phyloP scores from a whole-genome alignment of 208 protist species.

The Sergeia podlipaevii region DNA sequence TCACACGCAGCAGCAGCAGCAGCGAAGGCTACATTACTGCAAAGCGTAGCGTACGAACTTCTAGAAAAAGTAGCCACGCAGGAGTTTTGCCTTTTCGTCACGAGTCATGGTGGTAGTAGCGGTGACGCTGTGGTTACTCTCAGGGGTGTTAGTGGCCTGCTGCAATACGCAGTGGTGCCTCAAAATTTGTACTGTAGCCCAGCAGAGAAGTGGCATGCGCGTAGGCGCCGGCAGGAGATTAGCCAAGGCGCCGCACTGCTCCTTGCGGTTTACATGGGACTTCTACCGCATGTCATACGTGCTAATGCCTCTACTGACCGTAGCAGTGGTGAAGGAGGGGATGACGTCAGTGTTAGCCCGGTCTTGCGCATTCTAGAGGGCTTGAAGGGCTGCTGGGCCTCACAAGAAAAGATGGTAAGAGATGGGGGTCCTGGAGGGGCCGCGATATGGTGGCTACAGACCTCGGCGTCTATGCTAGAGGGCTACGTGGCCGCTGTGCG shows the following conservation, averaged over 20 bases:
- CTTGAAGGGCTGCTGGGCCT: slow-evolving; percentile 28
- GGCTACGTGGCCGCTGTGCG: not conserved
- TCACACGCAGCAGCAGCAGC: not conserved
- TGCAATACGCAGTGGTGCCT: no score
- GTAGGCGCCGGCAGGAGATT: no score
- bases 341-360: not conserved
- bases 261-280: slow-evolving; percentile 6
- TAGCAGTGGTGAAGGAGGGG: not conserved
- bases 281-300: not conserved
- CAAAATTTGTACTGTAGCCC: no score
- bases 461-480: not conserved
- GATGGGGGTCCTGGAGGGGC: slow-evolving; percentile 23
- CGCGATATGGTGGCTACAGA: slow-evolving; percentile 29
- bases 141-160: not conserved
- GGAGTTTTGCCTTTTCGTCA: no score
- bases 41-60: not conserved
- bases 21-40: not conserved
- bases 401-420: slow-evolving; percentile 16
- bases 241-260: no score
- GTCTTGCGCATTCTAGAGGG: slow-evolving; percentile 19
- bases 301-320: not conserved
- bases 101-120: no score
- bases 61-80: not conserved
- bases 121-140: no score
- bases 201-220: no score